Evolutionary conservation across 2,329 filamentous ascomycete genomes (phyloP), one percentile per base, ranked within the genome.

Genomic region (Fusarium sp.): DNA sequence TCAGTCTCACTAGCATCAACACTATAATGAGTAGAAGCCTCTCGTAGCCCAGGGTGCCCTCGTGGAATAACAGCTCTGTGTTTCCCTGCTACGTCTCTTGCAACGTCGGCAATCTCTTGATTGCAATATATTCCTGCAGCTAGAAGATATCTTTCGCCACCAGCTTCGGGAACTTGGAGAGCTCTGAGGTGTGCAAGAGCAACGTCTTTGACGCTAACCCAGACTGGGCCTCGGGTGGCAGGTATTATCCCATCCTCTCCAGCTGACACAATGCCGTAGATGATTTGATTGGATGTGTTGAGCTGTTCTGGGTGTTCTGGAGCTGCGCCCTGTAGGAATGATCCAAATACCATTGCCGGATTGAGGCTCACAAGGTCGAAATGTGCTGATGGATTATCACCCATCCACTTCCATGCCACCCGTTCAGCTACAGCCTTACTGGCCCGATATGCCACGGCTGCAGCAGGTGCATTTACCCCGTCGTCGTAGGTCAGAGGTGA

Each of bases 171-270:
- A 9, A 28, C 9, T 10, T 28, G 26, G 10, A 28, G 7, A 2
- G 26, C 26, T 28, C 9, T 28, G 7, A 10, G 7, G 9, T 28
- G 26, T 8, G 26, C 26, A 7, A 28, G 8, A 9, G 26, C 26
- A 10, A 28, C 26, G 9, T 28, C 26, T 10, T 28, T 28, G 2
- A 28, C 26, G 9, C 26, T 28, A 10, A 28, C 26, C 26, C 26
- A 28, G 9, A 28, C 26, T 28, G 26, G 74, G 79, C 30, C 30
- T 13, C 11, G 10, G 30, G 30, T 32, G 11, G 11, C 30, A 32
- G 11, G 30, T 32, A 28, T 28, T 7, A 9, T 11, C 6, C 17
- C 37, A 0, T 44, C n/a, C 22, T 39, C 24, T 4, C 57, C 57
- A 1, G 54, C 24, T 5, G 54, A 60, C 1, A 51, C 14, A 6